Conservation (phyloP, 352 stramenopile genomes). For the Phytophthora fragariae region DNA sequence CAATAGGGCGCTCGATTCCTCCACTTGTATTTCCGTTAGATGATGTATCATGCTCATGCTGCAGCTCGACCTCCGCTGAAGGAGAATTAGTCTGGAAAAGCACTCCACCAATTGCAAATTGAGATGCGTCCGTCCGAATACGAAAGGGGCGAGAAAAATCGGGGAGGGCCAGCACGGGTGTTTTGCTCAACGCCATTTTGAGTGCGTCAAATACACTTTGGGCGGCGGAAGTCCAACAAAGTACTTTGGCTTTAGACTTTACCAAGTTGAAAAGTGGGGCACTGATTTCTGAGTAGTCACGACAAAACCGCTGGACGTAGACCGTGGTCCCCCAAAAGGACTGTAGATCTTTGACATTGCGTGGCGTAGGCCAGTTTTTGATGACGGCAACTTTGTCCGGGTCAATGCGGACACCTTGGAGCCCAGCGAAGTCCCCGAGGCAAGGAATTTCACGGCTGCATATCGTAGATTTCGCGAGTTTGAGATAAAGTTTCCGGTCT, state of each 20-base stretch:
- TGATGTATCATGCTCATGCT: no score
- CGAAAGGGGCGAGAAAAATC: constrained; percentile 8
- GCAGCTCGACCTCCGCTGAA: no score
- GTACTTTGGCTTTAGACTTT: constrained; percentile 4
- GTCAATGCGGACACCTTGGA: constrained; percentile 7
- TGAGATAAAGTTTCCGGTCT: constrained; percentile 5
- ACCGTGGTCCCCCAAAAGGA: constrained; percentile 5
- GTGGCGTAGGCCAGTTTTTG: background rate
- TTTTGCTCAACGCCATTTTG: constrained; percentile 4
- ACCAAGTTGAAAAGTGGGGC: background rate
- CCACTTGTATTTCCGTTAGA: no score
- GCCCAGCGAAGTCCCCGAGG: constrained; percentile 1
- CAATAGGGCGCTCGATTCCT: no score
- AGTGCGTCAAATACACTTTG: constrained; percentile 10
- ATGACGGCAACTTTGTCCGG: constrained; percentile 6
- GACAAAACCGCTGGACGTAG: constrained; percentile 3
- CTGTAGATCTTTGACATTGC: constrained; percentile 5
- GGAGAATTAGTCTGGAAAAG: no score
- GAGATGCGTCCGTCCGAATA: constrained; percentile 6
- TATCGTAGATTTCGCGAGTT: constrained; percentile 12
- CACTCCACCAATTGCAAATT: constrained; percentile 14
- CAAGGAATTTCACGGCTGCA: constrained; percentile 15
- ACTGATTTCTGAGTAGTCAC: constrained; percentile 2
- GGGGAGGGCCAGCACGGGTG: background rate
- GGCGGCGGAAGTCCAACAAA: constrained; percentile 3